Percentiles rank a stretch among this genome's conserved stretches.
phyloP scores from a whole-genome alignment of 768 basidiomycete genomes.

The Termitomyces sp. region DNA sequence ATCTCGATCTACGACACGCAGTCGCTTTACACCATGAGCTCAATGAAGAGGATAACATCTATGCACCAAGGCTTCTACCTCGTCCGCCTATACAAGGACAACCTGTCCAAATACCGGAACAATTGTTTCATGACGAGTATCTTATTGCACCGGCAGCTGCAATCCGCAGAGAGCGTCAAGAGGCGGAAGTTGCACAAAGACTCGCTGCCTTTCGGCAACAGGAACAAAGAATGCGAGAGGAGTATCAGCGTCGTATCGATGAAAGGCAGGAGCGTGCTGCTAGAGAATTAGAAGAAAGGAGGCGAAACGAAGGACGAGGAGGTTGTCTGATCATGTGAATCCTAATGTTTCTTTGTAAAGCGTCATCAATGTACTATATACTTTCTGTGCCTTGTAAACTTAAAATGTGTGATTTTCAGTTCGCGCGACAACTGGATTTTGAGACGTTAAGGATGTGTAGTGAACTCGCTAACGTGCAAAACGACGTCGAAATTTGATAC shows the following conservation, averaged over 20 bases:
- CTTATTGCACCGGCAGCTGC: background rate
- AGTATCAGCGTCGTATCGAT: slow-evolving; percentile 2
- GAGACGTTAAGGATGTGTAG: no score
- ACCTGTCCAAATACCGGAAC: background rate
- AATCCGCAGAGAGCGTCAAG: background rate
- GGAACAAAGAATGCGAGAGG: background rate
- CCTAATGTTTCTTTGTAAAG: background rate
- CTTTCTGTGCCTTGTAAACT: background rate
- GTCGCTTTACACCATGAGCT: slow-evolving; percentile 4
- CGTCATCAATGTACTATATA: background rate
- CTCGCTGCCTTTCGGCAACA: background rate
- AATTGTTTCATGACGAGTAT: background rate
- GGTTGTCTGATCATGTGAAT: background rate
- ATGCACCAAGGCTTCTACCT: background rate
- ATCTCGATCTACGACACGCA: slow-evolving; percentile 5
- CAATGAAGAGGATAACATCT: background rate
- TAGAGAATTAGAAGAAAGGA: background rate
- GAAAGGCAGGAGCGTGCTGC: background rate
- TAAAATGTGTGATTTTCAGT: background rate
- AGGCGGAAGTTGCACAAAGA: background rate
- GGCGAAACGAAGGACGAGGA: background rate
- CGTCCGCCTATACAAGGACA: background rate
- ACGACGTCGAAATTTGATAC: background rate
- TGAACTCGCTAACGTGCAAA: background rate
- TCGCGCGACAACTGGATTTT: no score